These are phyloP conservation scores for Agaricus subrufescens DNA, from an alignment of 768 basidiomycete species.

Conservation along the genomic window DNA sequence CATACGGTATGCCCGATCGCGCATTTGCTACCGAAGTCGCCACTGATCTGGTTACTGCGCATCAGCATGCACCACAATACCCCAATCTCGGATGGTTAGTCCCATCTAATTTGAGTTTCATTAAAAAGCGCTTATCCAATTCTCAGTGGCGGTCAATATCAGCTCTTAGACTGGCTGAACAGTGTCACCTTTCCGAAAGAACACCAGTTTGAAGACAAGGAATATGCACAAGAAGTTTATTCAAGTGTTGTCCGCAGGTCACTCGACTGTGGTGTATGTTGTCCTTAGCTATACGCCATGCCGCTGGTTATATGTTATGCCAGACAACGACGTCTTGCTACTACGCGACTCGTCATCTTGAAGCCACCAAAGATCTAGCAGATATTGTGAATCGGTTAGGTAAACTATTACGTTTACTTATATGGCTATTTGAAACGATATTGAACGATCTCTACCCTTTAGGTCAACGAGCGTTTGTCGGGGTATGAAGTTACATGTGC, in stretches of 20 bases:
- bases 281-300: neutral
- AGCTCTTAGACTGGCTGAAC: constrained; percentile 86
- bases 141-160: constrained; percentile 64
- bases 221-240: constrained; percentile 70
- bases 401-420: constrained; percentile 38
- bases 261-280: constrained; percentile 70
- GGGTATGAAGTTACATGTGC: constrained; percentile 43
- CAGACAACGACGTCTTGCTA: constrained; percentile 96
- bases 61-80: constrained; percentile 76
- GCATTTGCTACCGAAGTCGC: neutral
- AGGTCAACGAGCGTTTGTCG: constrained; percentile 85
- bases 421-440: neutral
- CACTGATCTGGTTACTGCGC: neutral
- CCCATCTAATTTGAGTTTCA: neutral
- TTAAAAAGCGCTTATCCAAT: neutral
- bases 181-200: constrained; percentile 89
- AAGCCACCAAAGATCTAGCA: constrained; percentile 77
- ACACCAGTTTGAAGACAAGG: constrained; percentile 60
- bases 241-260: constrained; percentile 64
- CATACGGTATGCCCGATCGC: constrained; percentile 61
- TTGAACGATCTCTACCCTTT: neutral
- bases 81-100: constrained; percentile 65
- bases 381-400: constrained; percentile 52
- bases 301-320: neutral
- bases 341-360: constrained; percentile 78